Base-by-base conservation (phyloP, 2,329 filamentous ascomycete genomes). In the Fusarium stilboides region DNA sequence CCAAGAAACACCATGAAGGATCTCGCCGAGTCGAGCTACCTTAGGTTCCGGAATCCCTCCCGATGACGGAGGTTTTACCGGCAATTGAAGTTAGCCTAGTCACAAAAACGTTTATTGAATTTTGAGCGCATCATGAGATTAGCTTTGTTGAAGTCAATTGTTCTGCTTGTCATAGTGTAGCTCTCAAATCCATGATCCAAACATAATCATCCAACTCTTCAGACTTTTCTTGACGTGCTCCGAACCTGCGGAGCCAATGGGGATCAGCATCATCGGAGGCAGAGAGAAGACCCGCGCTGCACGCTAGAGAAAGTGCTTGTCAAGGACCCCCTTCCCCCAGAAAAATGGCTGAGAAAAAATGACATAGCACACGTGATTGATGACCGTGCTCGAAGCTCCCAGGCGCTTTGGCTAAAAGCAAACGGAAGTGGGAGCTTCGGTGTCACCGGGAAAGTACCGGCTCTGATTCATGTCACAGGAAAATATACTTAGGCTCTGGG, bases 341-440 rank as follows among this genome's bases (percentile, higher is more conserved):
- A 60, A 62, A 31, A 43, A 53, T 64, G 45, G 40, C n/a, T 64
- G 61, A 53, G 58, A 60, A 68, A 69, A 55, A 52, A 61, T 69
- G 56, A 31, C 28, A 31, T 31, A 31, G 28, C 10, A 13, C 28
- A 31, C 28, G 28, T 31, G 28, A 31, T 31, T 31, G 28, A 31
- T 13, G 28, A 31, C 28, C 28, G 28, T 31, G 28, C 10, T 31
- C 10, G 10, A 13, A 31, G 28, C 28, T 31, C 28, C 28, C 10
- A 10, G 28, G 10, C 12, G 10, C 9, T 31, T 31, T 31, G 10
- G 28, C 28, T 31, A 12, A 31, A 31, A 31, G 10, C 28, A 10
- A 13, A 31, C 12, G 28, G 28, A 15, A 20, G 24, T 43, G 40
- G 24, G 19, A 43, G 44, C 44, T 69, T 68, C 60, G 62, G 52